Base-by-base conservation (phyloP, 208 protist species). In the Acanthamoeba triangularis region DNA sequence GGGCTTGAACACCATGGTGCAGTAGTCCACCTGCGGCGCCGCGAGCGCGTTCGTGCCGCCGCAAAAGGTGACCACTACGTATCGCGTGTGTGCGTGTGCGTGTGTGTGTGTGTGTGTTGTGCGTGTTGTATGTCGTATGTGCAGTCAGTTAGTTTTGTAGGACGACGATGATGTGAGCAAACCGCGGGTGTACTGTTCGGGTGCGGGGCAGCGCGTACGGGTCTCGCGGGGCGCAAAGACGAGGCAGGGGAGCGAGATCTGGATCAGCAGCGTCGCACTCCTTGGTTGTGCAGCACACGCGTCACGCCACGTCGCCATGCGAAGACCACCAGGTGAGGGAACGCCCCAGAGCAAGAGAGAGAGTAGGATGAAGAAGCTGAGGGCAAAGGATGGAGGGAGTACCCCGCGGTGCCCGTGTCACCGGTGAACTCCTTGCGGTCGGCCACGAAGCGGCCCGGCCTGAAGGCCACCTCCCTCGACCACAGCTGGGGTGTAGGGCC, bases 1-100 rank as follows among this genome's bases (percentile, higher is more conserved):
- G 35, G 96, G 96, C 3, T 61, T 25, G 28, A 97, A 95, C 16
- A 96, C 91, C 28, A 95, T 10, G 14, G 54, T 20, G 1, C 82
- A 56, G 63, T 97, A 97, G 61, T 97, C 96, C 7, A 88, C 67
- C 25, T 90, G 63, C n/a, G 96, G 96, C 7, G 96, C 47, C 2
- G 93, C 69, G 41, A 87, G 54, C 28, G 67, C 96, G 65, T 97
- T 97, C 5, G 96, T 97, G 0, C 95, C 96, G 41, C 96, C 96
- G 16, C 69, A 33, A 0, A 95, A 49, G 16, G 33, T 63, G 54
- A 97, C 47, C 67, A 52, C 74, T 63, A 18, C 56, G 56, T n/a
- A n/a, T n/a, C n/a, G n/a, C n/a, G n/a, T n/a, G n/a, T n/a, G n/a
- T n/a, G n/a, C n/a, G n/a, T n/a, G n/a, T n/a, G n/a, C n/a, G n/a